These are phyloP conservation scores for Eleusine coracana DNA, from an alignment of 176 grass and related monocot species.

Conservation along the genomic window DNA sequence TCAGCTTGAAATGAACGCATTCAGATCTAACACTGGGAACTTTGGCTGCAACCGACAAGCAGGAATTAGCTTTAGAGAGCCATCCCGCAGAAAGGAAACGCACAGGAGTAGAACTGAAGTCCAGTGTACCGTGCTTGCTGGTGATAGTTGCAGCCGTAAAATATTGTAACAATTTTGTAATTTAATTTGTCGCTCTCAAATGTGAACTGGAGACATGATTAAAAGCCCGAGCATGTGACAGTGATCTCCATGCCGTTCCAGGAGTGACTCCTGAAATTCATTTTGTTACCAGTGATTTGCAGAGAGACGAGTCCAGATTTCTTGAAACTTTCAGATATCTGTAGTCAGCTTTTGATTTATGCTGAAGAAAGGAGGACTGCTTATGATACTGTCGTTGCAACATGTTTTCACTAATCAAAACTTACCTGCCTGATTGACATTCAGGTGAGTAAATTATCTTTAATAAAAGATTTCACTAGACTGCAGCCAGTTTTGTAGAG, in stretches of 20 bases:
- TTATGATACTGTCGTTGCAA: background rate
- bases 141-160: conserved; percentile 6
- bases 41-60: conserved; percentile 22
- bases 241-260: background rate
- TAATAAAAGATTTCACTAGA: background rate
- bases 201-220: conserved; percentile 8
- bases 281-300: background rate
- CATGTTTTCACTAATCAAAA: background rate
- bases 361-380: background rate
- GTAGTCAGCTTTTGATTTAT: background rate
- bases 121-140: conserved; percentile 30
- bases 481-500: background rate
- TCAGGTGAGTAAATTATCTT: background rate
- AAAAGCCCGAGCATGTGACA: conserved; percentile 16
- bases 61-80: background rate
- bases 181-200: background rate
- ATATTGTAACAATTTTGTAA: conserved; percentile 47
- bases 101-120: background rate
- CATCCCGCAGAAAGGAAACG: background rate
- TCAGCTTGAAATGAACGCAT: conserved; percentile 41
- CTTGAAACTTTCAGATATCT: background rate
- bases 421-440: background rate
- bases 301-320: background rate
- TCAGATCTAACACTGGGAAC: conserved; percentile 13
- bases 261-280: background rate